Evolutionary conservation across 495 filamentous ascomycete species (phyloP).

Genomic region (Trichoderma reesei): DNA sequence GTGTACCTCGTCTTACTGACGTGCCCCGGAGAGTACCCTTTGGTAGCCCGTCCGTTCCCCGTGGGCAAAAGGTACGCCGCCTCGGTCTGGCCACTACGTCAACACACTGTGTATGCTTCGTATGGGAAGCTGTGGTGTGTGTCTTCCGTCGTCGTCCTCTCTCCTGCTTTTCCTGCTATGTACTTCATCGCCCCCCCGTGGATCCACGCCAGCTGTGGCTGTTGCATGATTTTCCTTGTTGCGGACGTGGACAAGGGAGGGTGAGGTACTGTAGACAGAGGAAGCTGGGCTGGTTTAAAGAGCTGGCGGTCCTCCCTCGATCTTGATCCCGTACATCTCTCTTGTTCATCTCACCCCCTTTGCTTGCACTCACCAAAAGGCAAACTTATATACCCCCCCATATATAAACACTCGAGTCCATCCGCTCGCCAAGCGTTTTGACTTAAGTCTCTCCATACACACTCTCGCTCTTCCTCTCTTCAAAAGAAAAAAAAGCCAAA

Average conservation of each 20-base stretch:
- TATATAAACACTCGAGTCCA: background rate
- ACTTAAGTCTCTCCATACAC: background rate
- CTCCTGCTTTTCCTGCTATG: too few relatives aligned
- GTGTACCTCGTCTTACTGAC: too few relatives aligned
- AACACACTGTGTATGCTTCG: background rate
- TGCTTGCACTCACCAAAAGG: background rate
- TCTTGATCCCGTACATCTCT: slow-evolving; percentile 1
- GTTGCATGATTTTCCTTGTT: slow-evolving; percentile 6
- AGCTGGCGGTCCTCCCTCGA: background rate
- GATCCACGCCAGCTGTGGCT: slow-evolving; percentile 3
- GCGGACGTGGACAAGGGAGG: background rate
- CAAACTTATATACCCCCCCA: background rate
- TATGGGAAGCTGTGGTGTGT: background rate
- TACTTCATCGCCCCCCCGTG: background rate
- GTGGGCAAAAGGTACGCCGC: background rate
- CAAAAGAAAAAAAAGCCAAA: background rate
- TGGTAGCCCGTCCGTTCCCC: too few relatives aligned
- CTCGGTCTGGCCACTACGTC: background rate
- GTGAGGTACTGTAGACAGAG: background rate
- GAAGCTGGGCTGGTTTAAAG: background rate
- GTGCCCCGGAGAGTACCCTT: too few relatives aligned
- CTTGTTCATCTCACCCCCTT: background rate
- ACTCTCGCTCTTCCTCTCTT: background rate
- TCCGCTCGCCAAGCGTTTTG: background rate
- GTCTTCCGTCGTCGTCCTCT: too few relatives aligned